phyloP scores from a whole-genome alignment of 2,329 filamentous ascomycete species.

The Saccharata proteae region DNA sequence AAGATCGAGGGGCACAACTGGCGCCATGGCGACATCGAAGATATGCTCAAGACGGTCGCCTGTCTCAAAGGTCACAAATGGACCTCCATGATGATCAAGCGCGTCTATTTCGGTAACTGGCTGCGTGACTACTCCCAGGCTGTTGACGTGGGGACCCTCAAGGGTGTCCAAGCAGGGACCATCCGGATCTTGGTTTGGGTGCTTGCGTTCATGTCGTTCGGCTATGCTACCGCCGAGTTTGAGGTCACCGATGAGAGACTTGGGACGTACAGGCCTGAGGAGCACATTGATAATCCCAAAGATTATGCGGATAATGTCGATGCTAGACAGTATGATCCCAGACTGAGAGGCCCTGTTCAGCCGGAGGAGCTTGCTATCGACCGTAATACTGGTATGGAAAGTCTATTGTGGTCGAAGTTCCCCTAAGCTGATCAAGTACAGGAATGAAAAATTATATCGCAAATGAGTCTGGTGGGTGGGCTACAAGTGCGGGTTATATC shows the following conservation, averaged over 20 bases:
- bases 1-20: conserved; percentile 37
- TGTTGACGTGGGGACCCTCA: conserved; percentile 42
- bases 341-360: conserved; percentile 66
- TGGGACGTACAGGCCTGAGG: conserved; percentile 36
- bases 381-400: conserved; percentile 21
- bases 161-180: conserved; percentile 40
- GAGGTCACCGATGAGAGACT: conserved; percentile 43
- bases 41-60: conserved; percentile 37
- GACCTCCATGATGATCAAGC: conserved; percentile 35
- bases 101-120: conserved; percentile 34
- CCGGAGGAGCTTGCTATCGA: conserved; percentile 35
- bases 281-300: conserved; percentile 41
- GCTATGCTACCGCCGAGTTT: conserved; percentile 45
- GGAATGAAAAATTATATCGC: conserved; percentile 99
- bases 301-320: conserved; percentile 55
- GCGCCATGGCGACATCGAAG: conserved; percentile 42
- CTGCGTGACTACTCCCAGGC: conserved; percentile 42
- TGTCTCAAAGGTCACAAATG: conserved; percentile 31
- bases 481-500: conserved; percentile 78
- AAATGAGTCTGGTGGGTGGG: conserved; percentile 77
- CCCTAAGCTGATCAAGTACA: conserved; percentile 8
- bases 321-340: conserved; percentile 67
- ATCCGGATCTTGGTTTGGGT: conserved; percentile 44
- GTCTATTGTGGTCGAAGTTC: neutral
- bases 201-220: conserved; percentile 44